These are phyloP conservation scores for Cladosporium sp. DNA, from an alignment of 2,329 filamentous ascomycete genomes.

Conservation along the genomic window DNA sequence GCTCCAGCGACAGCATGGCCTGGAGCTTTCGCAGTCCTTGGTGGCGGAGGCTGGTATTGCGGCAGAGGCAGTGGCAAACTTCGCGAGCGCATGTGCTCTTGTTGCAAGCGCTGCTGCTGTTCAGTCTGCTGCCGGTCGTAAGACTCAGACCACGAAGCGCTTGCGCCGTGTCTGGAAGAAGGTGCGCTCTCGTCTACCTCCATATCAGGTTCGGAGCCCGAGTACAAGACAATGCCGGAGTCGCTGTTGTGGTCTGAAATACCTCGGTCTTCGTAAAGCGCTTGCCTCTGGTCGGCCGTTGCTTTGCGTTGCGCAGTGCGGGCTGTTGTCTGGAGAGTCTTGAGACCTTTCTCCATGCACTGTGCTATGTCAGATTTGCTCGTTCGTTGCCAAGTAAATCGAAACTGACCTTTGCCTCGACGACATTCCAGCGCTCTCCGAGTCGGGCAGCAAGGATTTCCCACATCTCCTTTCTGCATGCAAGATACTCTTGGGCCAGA, in stretches of 20 bases:
- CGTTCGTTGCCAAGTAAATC: background rate
- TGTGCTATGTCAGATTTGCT: slow-evolving; percentile 33
- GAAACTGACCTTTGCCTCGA: slow-evolving; percentile 74
- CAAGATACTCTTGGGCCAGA: slow-evolving; percentile 74
- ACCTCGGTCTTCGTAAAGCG: slow-evolving; percentile 29
- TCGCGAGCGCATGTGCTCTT: slow-evolving; percentile 27
- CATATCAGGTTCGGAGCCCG: slow-evolving; percentile 34
- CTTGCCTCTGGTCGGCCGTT: slow-evolving; percentile 39
- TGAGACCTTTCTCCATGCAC: slow-evolving; percentile 81
- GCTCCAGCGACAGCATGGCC: background rate
- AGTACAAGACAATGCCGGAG: slow-evolving; percentile 58
- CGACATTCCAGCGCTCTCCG: slow-evolving; percentile 56
- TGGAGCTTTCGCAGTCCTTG: background rate
- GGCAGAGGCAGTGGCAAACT: slow-evolving; percentile 31
- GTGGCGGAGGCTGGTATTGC: slow-evolving; percentile 32
- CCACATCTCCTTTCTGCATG: slow-evolving; percentile 78
- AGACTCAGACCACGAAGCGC: slow-evolving; percentile 22
- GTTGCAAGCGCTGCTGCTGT: slow-evolving; percentile 15
- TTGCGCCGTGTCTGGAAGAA: slow-evolving; percentile 14
- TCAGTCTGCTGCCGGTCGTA: slow-evolving; percentile 11
- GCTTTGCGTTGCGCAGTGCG: slow-evolving; percentile 61
- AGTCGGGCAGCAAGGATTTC: slow-evolving; percentile 60
- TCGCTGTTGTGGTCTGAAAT: slow-evolving; percentile 54
- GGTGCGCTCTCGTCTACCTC: slow-evolving; percentile 24
- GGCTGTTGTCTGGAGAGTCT: slow-evolving; percentile 68